These are phyloP conservation scores for Fusarium mexicanum DNA, from an alignment of 2,329 filamentous ascomycete genomes.

Conservation along the genomic window DNA sequence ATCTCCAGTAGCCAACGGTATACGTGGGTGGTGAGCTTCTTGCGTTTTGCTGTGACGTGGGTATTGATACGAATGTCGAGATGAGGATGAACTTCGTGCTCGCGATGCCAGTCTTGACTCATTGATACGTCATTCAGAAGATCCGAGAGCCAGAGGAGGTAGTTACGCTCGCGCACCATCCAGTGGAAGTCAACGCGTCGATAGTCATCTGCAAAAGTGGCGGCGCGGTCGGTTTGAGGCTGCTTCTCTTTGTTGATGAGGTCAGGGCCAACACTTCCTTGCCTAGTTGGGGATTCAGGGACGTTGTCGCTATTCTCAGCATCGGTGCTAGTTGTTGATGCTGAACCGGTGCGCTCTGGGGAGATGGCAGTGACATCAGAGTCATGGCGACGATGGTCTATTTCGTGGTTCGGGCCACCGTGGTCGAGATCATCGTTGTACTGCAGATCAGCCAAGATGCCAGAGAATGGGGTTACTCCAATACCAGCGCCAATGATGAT, in stretches of 20 bases:
- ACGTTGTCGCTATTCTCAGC: background rate
- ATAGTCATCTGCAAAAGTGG: conserved; percentile 50
- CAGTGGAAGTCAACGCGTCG: conserved; percentile 68
- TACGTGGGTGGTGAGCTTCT: conserved; percentile 62
- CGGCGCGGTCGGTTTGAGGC: conserved; percentile 22
- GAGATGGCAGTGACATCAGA: conserved; percentile 5
- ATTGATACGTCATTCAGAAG: conserved; percentile 60
- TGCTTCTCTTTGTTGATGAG: conserved; percentile 26
- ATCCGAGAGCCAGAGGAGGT: conserved; percentile 66
- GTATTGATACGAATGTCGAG: conserved; percentile 66
- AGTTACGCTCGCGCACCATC: conserved; percentile 67
- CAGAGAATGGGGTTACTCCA: conserved; percentile 67
- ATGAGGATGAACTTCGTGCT: conserved; percentile 48
- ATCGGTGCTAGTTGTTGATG: background rate
- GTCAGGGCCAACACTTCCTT: conserved; percentile 1
- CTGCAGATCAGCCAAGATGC: conserved; percentile 65
- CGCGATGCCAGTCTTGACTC: conserved; percentile 51
- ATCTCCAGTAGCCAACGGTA: conserved; percentile 66
- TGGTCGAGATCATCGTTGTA: conserved; percentile 53
- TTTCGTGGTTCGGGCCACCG: conserved; percentile 36
- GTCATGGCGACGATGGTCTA: background rate
- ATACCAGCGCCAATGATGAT: conserved; percentile 67
- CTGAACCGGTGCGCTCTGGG: background rate
- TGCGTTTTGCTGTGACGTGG: conserved; percentile 65
- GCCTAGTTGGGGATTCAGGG: background rate